Evolutionary conservation across 2,329 filamentous ascomycete species (phyloP), one percentile per base, ranked within the genome.

Genomic region (Phialophora tarda): DNA sequence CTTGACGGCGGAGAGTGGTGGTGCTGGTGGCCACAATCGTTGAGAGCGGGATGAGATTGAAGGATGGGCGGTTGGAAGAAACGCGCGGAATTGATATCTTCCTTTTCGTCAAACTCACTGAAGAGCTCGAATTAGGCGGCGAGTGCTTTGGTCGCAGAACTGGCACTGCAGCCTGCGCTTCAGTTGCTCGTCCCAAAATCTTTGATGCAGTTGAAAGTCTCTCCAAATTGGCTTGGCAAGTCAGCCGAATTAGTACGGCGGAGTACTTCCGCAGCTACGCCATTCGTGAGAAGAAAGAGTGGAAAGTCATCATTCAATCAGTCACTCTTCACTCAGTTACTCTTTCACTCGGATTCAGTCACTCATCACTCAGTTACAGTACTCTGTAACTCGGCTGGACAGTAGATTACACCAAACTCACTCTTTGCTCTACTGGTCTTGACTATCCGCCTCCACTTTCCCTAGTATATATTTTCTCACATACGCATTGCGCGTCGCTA

Each of bases 1-100:
- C 62, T 78, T 83, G 64, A 32, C 60, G 32, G 28, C 30, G 17
- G 17, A 21, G 38, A 7, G 17, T 3, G 12, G 34, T 17, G 34
- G 34, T 3, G 12, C 14, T 17, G 34, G 34, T 6, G 11, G 34
- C 34, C 10, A 2, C 34, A 38, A 12, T 12, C 4, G 34, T 12
- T 11, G 2, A 17, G n/a, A 17, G 12, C 38, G 38, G 38, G 6
- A 44, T n/a, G 38, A 44, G 38, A 7, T 53, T 26, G 11, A 21
- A 26, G 48, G 6, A 5, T 14, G 14, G 17, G 21, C 48, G 48
- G 12, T 53, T 4, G 21, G 23, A 26, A 12, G 21, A 53, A 26
- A 7, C 48, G 26, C 48, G 14, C 14, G 17, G 38, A 8, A 44
- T 7, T 1, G 28, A 34, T 34, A 0, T 34, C 0, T 24, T 5